Conservation (phyloP, 768 basidiomycete genomes). For the Naganishia kalamii region DNA sequence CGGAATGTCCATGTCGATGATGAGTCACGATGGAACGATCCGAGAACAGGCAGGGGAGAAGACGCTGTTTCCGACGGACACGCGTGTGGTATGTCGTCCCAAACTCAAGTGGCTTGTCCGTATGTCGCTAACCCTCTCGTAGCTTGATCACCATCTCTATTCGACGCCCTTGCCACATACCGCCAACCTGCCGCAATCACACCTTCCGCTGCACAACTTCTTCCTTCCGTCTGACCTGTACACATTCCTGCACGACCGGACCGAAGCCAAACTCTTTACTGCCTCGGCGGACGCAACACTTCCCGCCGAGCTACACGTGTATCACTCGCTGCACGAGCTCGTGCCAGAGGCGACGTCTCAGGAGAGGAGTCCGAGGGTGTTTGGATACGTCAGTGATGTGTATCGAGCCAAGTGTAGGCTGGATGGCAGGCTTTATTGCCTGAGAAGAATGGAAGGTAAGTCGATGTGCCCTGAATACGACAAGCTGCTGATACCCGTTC, state of each 20-base stretch:
- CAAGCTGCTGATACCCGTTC: neutral
- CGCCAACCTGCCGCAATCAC: constrained; percentile 52
- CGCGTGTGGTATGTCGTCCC: neutral
- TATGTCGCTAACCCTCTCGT: neutral
- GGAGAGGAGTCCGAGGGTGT: constrained; percentile 67
- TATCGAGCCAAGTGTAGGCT: constrained; percentile 72
- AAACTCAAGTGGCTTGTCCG: neutral
- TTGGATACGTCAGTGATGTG: constrained; percentile 75
- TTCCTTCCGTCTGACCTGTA: constrained; percentile 72
- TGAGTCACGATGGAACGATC: neutral
- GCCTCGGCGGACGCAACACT: constrained; percentile 53
- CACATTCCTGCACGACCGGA: constrained; percentile 42
- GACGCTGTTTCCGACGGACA: constrained; percentile 17
- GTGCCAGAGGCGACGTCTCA: constrained; percentile 51
- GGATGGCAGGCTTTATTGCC: constrained; percentile 69
- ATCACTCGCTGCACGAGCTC: constrained; percentile 77
- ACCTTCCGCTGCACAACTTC: constrained; percentile 51
- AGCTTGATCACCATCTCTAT: constrained; percentile 94
- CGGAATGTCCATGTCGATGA: constrained; percentile 4
- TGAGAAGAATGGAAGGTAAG: constrained; percentile 84
- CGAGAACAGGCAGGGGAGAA: constrained; percentile 12
- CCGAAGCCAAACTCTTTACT: constrained; percentile 39
- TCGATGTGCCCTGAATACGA: neutral
- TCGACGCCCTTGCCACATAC: constrained; percentile 59
- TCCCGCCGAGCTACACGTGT: constrained; percentile 82